These are phyloP conservation scores for Tolypocladium nubicola DNA, from an alignment of 2,329 filamentous ascomycete genomes.

Conservation along the genomic window DNA sequence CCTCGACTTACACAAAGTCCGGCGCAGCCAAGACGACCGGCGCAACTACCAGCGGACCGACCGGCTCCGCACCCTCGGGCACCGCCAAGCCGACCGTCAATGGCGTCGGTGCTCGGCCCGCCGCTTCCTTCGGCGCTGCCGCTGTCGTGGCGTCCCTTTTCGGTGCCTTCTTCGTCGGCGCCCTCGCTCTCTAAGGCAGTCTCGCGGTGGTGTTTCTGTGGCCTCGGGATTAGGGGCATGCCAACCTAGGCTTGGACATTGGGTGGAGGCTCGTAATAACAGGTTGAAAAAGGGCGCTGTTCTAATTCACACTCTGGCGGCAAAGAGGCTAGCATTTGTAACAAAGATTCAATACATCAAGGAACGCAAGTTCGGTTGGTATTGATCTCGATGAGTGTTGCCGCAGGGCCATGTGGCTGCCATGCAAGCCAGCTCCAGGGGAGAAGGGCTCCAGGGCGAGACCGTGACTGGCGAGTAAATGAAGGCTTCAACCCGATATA, in stretches of 20 bases:
- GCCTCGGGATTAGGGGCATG: background rate
- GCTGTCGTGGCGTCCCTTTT: conserved; percentile 3
- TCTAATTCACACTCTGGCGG: background rate
- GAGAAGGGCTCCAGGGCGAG: too few relatives aligned
- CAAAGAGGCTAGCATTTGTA: background rate
- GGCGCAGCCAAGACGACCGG: background rate
- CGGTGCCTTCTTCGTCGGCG: conserved; percentile 6
- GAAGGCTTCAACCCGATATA: too few relatives aligned
- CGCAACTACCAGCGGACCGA: background rate
- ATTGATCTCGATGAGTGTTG: too few relatives aligned
- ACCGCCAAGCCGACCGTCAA: background rate
- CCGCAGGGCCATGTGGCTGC: too few relatives aligned
- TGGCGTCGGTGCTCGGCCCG: background rate
- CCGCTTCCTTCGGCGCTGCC: conserved; percentile 1
- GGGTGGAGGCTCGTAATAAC: background rate
- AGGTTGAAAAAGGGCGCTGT: background rate
- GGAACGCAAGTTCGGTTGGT: background rate
- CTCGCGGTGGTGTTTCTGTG: background rate
- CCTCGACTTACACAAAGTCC: background rate
- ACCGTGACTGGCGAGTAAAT: too few relatives aligned
- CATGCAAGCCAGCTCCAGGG: too few relatives aligned
- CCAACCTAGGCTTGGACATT: background rate
- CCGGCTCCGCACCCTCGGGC: background rate
- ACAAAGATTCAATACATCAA: background rate
- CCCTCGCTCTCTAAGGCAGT: conserved; percentile 3